Evolutionary conservation across 805 yeast species (phyloP).

Genomic region (Suhomyces emberorum): DNA sequence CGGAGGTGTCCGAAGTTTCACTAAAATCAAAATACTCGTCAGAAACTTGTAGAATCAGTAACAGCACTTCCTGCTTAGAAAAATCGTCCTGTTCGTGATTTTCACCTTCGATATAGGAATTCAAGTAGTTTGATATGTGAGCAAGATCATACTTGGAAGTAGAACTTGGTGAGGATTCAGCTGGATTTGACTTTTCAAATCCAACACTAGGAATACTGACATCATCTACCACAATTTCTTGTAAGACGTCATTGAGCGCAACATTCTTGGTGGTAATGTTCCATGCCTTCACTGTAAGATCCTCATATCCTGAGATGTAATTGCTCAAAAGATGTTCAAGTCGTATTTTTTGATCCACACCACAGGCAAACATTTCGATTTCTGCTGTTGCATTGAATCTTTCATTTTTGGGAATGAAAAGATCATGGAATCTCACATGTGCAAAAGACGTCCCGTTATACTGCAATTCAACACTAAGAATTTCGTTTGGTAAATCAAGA

Average conservation of each 20-base stretch:
- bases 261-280: conserved; percentile 22
- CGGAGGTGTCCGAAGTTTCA: neutral
- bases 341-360: conserved; percentile 10
- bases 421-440: conserved; percentile 11
- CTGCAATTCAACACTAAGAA: conserved; percentile 22
- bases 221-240: conserved; percentile 17
- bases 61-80: no score
- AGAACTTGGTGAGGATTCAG: conserved; percentile 1
- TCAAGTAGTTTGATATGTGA: neutral
- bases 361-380: conserved; percentile 10
- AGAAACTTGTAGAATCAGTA: no score
- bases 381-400: conserved; percentile 17
- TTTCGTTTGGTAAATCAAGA: conserved; percentile 19
- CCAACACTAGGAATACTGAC: conserved; percentile 25
- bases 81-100: neutral
- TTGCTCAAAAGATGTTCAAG: conserved; percentile 36
- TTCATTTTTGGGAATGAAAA: conserved; percentile 16
- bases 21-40: neutral
- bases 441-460: conserved; percentile 37
- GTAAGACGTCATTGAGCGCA: conserved; percentile 12
- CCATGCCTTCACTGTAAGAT: conserved; percentile 24
- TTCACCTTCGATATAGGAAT: no score
- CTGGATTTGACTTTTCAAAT: conserved; percentile 12
- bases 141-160: neutral
- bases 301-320: conserved; percentile 34